Conservation (phyloP, 768 basidiomycete species). For the Chalciporus piperatus region DNA sequence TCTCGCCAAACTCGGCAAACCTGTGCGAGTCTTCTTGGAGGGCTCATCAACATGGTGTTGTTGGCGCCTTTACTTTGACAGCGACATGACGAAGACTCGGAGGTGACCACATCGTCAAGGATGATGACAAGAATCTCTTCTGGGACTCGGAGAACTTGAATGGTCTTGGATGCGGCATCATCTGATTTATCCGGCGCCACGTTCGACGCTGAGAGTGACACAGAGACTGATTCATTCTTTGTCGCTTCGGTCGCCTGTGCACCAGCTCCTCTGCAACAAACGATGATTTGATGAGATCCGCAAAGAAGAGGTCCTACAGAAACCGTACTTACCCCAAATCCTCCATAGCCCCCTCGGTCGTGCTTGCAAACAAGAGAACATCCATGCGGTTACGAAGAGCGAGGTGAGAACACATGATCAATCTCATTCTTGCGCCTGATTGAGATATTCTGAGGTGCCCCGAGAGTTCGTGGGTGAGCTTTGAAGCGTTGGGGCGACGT, state of each 20-base stretch:
- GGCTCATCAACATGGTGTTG: neutral
- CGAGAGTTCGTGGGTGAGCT: neutral
- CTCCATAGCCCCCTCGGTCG: neutral
- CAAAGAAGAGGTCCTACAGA: neutral
- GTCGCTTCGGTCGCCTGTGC: neutral
- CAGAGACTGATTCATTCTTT: neutral
- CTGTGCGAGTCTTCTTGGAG: slow-evolving; percentile 14
- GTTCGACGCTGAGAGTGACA: neutral
- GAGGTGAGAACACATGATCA: neutral
- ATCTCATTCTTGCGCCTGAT: neutral
- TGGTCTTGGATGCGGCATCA: slow-evolving; percentile 4
- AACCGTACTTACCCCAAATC: neutral
- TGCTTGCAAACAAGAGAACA: neutral
- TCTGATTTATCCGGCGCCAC: neutral
- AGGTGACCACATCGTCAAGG: slow-evolving; percentile 17
- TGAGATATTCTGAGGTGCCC: neutral
- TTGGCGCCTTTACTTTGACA: neutral
- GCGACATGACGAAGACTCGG: slow-evolving; percentile 1
- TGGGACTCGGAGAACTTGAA: slow-evolving; percentile 10
- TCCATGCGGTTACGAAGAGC: no score
- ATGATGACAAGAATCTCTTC: slow-evolving; percentile 24
- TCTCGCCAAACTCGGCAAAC: slow-evolving; percentile 17
- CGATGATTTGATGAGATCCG: no score
- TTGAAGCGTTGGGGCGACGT: no score
- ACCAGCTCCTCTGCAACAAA: neutral